These are phyloP conservation scores for Rhexocercosporidium sp. DNA, from an alignment of 2,329 filamentous ascomycete genomes.

Conservation along the genomic window DNA sequence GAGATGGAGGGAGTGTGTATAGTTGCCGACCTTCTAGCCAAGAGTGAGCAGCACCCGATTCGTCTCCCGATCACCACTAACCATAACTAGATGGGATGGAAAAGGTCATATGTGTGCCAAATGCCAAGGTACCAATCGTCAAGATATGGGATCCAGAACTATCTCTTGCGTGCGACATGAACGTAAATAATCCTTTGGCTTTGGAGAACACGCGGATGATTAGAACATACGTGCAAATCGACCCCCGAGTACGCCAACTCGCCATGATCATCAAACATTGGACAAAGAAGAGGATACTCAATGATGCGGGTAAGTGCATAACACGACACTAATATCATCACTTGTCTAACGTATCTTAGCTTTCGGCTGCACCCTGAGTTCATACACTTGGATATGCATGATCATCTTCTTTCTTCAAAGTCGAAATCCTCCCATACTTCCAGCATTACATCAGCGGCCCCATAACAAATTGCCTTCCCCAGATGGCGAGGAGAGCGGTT, in stretches of 20 bases:
- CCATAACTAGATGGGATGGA: slow-evolving; percentile 83
- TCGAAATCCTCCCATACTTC: slow-evolving; percentile 81
- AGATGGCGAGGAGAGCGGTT: slow-evolving; percentile 73
- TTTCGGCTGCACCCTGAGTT: slow-evolving; percentile 92
- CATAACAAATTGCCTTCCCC: slow-evolving; percentile 64
- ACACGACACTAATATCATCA: background rate
- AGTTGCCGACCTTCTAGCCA: slow-evolving; percentile 83
- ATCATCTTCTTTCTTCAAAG: slow-evolving; percentile 96
- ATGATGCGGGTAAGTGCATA: slow-evolving; percentile 86
- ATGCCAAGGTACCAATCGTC: slow-evolving; percentile 96
- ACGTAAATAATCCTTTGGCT: slow-evolving; percentile 95
- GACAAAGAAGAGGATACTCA: slow-evolving; percentile 90
- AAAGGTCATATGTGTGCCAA: slow-evolving; percentile 91
- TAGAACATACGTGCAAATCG: slow-evolving; percentile 92
- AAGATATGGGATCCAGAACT: slow-evolving; percentile 98
- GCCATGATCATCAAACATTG: slow-evolving; percentile 98
- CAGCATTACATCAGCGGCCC: slow-evolving; percentile 78
- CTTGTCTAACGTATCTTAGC: slow-evolving; percentile 56
- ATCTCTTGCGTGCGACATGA: slow-evolving; percentile 91
- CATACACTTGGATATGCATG: slow-evolving; percentile 99
- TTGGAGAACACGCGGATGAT: slow-evolving; percentile 98
- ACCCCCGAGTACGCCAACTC: slow-evolving; percentile 85
- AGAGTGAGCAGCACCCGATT: slow-evolving; percentile 62
- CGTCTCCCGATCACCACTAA: slow-evolving; percentile 42
- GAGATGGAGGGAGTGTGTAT: slow-evolving; percentile 89